phyloP scores from a whole-genome alignment of 192 early-diverging fungal genomes.

The Anaeromyces robustus region DNA sequence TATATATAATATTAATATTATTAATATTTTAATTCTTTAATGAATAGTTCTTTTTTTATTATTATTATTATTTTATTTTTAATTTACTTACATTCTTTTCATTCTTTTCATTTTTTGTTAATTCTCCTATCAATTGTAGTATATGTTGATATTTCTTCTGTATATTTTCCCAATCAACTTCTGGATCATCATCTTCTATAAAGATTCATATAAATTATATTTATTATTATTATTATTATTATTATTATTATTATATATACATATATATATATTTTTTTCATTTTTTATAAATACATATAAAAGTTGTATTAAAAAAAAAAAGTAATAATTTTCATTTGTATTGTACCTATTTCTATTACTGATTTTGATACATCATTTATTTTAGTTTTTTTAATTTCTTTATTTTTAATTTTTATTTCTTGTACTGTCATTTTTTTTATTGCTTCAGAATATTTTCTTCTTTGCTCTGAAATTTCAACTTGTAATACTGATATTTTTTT shows the following conservation, averaged over 20 bases:
- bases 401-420: neutral
- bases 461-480: neutral
- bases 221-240: too few relatives aligned
- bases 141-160: neutral
- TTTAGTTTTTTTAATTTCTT: neutral
- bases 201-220: too few relatives aligned
- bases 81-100: neutral
- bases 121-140: neutral
- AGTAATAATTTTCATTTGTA: neutral
- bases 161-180: neutral
- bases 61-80: too few relatives aligned
- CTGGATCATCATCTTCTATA: neutral
- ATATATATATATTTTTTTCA: too few relatives aligned
- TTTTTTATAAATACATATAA: too few relatives aligned
- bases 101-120: neutral
- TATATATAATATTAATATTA: too few relatives aligned
- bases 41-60: too few relatives aligned
- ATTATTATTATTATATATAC: too few relatives aligned
- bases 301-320: too few relatives aligned
- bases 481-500: neutral
- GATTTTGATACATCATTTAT: neutral
- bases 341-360: neutral
- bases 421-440: neutral
- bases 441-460: neutral
- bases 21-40: too few relatives aligned